phyloP scores from a whole-genome alignment of 306 rosid genomes.

The Cucurbita argyrosperma region DNA sequence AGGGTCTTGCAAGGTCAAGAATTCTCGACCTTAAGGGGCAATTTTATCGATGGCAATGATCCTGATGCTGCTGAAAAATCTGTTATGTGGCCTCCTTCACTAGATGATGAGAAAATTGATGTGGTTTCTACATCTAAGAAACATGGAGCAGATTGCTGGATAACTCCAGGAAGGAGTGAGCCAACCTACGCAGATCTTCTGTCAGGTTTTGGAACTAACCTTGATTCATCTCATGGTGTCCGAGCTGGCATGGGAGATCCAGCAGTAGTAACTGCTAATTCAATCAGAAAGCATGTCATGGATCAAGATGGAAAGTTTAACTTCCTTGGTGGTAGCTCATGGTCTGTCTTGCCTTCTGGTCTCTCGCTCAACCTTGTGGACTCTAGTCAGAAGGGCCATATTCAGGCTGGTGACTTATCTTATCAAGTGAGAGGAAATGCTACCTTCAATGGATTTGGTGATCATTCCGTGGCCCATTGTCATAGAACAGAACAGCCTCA shows the following conservation, averaged over 20 bases:
- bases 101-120: conserved; percentile 53
- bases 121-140: conserved; percentile 50
- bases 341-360: conserved; percentile 43
- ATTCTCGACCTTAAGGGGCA: conserved; percentile 59
- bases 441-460: conserved; percentile 38
- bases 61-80: conserved; percentile 50
- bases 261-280: conserved; percentile 20
- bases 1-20: conserved; percentile 99
- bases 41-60: conserved; percentile 40
- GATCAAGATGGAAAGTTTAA: conserved; percentile 55
- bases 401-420: conserved; percentile 29
- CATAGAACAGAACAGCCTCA: conserved; percentile 41
- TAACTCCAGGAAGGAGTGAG: conserved; percentile 49
- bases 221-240: conserved; percentile 25
- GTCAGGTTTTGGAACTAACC: conserved; percentile 53
- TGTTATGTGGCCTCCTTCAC: conserved; percentile 38
- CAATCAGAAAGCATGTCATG: conserved; percentile 28
- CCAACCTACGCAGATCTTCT: conserved; percentile 62
- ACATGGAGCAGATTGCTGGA: conserved; percentile 49
- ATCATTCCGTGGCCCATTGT: conserved; percentile 35
- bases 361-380: conserved; percentile 45
- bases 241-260: conserved; percentile 26
- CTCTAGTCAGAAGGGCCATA: conserved; percentile 36
- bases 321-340: conserved; percentile 20
- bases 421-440: conserved; percentile 33